Conservation (phyloP, 176 grass and related monocot genomes). For the Dactylis glomerata region DNA sequence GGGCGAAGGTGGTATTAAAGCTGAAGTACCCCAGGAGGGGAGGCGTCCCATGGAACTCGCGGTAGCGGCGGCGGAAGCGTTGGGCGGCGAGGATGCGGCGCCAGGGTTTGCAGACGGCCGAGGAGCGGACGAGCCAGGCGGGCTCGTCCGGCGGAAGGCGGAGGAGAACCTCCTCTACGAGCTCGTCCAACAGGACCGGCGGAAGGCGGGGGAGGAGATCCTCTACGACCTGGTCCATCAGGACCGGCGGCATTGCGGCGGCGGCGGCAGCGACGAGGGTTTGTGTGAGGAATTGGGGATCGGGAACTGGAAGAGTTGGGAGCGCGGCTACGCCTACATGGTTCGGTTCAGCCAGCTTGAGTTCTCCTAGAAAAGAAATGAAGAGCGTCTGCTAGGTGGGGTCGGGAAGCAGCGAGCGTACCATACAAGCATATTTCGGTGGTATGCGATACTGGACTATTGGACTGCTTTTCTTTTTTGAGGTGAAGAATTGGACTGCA, state of each 20-base stretch:
- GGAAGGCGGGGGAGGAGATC: not conserved
- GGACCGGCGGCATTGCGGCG: no score
- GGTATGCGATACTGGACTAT: no score
- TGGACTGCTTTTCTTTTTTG: no score
- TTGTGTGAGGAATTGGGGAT: not conserved
- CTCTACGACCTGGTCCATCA: not conserved
- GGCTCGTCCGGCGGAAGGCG: not conserved
- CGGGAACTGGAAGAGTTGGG: not conserved
- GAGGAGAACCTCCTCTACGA: not conserved
- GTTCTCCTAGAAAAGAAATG: no score
- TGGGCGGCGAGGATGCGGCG: conserved; percentile 8
- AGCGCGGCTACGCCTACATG: not conserved
- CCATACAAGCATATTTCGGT: no score
- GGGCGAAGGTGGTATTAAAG: not conserved
- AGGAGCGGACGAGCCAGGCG: not conserved
- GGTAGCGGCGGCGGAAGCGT: conserved; percentile 16
- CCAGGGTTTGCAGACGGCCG: not conserved
- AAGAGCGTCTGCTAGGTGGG: no score
- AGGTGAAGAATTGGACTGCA: no score
- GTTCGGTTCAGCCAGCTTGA: not conserved
- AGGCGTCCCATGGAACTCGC: not conserved
- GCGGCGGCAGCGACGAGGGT: not conserved
- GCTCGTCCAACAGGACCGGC: not conserved
- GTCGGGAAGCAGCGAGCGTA: no score
- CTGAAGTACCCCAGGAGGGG: not conserved